Evolutionary conservation across 805 yeast species (phyloP).

Genomic region (Zygosaccharomyces siamensis): DNA sequence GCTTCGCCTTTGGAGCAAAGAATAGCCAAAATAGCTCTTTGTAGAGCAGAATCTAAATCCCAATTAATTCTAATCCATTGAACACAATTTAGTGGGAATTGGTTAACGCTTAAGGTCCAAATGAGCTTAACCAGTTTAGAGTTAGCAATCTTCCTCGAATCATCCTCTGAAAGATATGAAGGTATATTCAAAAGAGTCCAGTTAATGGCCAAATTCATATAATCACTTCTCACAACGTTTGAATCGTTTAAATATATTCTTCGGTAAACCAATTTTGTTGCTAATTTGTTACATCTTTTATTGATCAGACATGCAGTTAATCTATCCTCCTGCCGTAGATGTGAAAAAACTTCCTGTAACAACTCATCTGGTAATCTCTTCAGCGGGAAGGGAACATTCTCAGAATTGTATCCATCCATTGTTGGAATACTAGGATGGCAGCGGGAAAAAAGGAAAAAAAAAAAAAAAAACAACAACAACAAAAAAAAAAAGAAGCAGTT

Average conservation of each 20-base stretch:
- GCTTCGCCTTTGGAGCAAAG: conserved; percentile 31
- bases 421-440: neutral
- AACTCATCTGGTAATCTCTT: conserved; percentile 27
- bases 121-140: conserved; percentile 28
- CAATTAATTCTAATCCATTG: conserved; percentile 41
- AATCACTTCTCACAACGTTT: conserved; percentile 36
- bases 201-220: conserved; percentile 36
- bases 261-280: conserved; percentile 34
- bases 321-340: conserved; percentile 37
- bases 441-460: neutral
- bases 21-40: conserved; percentile 29
- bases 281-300: conserved; percentile 29
- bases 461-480: no score
- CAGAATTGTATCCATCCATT: neutral
- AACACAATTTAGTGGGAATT: conserved; percentile 26
- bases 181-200: conserved; percentile 38
- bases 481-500: neutral
- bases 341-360: conserved; percentile 31
- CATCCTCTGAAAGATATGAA: conserved; percentile 23
- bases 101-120: conserved; percentile 25
- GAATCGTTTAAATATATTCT: conserved; percentile 41
- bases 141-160: conserved; percentile 33
- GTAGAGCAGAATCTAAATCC: conserved; percentile 37
- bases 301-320: conserved; percentile 27
- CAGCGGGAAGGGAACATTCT: conserved; percentile 15